phyloP scores from a whole-genome alignment of 2,329 filamentous ascomycete species.

The Atkinsonella texensis region DNA sequence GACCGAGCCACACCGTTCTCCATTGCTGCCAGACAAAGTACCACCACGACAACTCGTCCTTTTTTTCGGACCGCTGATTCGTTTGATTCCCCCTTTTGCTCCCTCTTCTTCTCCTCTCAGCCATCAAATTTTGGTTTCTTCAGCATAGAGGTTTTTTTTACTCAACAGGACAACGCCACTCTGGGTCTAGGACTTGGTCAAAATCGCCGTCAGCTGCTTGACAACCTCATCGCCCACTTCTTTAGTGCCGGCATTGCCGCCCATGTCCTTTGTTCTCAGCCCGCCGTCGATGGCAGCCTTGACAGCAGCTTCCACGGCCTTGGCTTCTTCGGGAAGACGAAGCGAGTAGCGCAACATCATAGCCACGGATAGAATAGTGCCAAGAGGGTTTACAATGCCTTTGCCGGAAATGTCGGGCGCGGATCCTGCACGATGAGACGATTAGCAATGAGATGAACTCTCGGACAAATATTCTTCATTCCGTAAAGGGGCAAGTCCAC shows the following conservation, averaged over 20 bases:
- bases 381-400: constrained; percentile 57
- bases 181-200: not conserved
- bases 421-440: constrained; percentile 17
- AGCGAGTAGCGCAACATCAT: constrained; percentile 85
- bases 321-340: constrained; percentile 46
- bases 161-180: not conserved
- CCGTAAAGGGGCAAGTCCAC: no score
- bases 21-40: no score
- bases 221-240: constrained; percentile 72
- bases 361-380: constrained; percentile 80
- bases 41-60: no score
- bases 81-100: no score
- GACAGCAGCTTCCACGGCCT: constrained; percentile 52
- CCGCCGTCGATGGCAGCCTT: constrained; percentile 63
- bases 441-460: not conserved
- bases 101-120: no score
- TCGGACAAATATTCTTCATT: no score
- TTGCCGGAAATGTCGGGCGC: constrained; percentile 65
- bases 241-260: constrained; percentile 57
- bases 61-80: no score
- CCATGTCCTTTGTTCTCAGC: constrained; percentile 72
- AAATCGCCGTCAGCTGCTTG: constrained; percentile 53
- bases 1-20: no score
- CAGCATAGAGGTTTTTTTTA: no score
- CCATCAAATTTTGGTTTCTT: no score